Evolutionary conservation across 805 yeast species (phyloP), one percentile per base, ranked within the genome.

Genomic region (Kuraishia capsulata): DNA sequence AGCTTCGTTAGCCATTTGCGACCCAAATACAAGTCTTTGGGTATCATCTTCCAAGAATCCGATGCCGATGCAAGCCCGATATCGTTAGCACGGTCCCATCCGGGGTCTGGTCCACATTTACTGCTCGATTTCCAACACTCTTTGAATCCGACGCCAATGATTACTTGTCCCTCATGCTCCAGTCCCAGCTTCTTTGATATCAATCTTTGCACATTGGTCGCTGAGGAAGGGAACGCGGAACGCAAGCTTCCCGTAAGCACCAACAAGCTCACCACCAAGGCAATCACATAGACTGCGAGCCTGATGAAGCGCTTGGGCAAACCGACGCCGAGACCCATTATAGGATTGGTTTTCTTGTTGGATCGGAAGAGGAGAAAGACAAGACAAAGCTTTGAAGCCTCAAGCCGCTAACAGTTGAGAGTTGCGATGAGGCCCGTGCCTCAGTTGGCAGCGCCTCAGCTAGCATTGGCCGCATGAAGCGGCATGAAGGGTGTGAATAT

Each of bases 11-110:
- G 33, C 44, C 44, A 41, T 2, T 26, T 38, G 19, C 38, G 30
- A 1, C 41, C 44, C n/a, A 50, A 33, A 3, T 38, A 20, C 8
- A 53, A 43, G 24, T 53, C 54, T 30, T 52, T 53, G 17, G 51
- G 48, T 13, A 52, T 33, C 18, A 38, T 37, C 13, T 36, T 31
- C 53, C 55, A 49, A 13, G 5, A 17, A 13, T 28, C 31, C 31
- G 17, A 14, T 13, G 9, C 31, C 8, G 6, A 5, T 5, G 31
- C 13, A 6, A 28, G 9, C 14, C 31, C 31, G 31, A 28, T 13
- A 13, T 29, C 28, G n/a, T 14, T 19, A 9, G 5, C 29, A 5
- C 21, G 32, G n/a, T 17, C 14, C 35, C 37, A 20, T 24, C 20
- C 14, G 23, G 20, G 18, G 16, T 16, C 25, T 21, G 40, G 19